phyloP scores from a whole-genome alignment of 2,329 filamentous ascomycete species.

The Tolypocladium album region DNA sequence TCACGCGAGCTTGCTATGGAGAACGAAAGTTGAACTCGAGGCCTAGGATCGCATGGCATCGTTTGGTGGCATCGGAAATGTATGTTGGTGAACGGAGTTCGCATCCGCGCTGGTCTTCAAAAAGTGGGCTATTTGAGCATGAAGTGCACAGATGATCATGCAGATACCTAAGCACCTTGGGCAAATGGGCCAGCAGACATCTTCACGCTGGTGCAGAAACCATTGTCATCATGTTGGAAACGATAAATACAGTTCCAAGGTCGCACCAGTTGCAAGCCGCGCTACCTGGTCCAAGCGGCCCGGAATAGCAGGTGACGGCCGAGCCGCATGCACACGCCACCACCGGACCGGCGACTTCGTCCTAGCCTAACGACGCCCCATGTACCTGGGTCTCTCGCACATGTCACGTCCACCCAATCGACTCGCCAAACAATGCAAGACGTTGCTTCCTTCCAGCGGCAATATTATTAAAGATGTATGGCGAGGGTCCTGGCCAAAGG shows the following conservation, averaged over 20 bases:
- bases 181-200: neutral
- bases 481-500: neutral
- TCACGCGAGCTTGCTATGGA: neutral
- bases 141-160: neutral
- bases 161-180: neutral
- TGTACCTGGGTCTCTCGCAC: neutral
- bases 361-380: neutral
- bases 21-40: neutral
- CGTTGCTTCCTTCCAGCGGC: neutral
- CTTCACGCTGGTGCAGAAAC: neutral
- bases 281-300: neutral
- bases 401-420: neutral
- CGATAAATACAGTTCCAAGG: conserved; percentile 11
- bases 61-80: neutral
- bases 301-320: neutral
- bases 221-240: conserved; percentile 9
- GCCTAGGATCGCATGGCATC: neutral
- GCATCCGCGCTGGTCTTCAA: neutral
- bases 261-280: neutral
- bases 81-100: neutral
- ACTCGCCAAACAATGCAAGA: neutral
- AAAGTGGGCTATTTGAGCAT: neutral
- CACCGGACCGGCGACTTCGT: neutral
- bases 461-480: neutral
- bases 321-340: neutral